Conservation (phyloP, 1,284 basidiomycete species). For the Trichosporon coremiiforme region DNA sequence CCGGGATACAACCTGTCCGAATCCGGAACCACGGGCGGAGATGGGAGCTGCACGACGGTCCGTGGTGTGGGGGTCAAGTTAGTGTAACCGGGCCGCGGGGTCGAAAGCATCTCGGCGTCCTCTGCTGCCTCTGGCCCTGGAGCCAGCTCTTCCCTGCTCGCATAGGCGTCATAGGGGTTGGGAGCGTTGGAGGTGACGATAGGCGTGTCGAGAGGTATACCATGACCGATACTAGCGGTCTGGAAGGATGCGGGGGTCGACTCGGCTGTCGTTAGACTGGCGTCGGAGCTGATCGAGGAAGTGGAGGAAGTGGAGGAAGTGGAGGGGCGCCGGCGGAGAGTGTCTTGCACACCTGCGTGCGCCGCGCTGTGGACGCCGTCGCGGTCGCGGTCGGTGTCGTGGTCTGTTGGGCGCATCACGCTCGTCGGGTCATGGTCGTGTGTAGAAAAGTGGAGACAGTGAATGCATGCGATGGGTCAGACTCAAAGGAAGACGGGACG, state of each 20-base stretch:
- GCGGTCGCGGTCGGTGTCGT: background rate
- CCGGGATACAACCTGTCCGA: background rate
- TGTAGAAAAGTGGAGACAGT: background rate
- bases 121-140: background rate
- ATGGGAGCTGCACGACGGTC: background rate
- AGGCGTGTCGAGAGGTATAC: background rate
- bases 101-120: background rate
- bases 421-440: background rate
- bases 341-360: background rate
- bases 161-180: background rate
- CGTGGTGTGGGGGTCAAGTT: background rate
- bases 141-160: background rate
- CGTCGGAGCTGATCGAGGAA: background rate
- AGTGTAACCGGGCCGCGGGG: background rate
- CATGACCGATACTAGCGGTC: background rate
- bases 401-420: background rate
- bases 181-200: background rate
- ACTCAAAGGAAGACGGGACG: background rate
- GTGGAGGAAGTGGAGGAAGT: background rate
- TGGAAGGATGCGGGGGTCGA: slow-evolving; percentile 13
- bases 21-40: background rate
- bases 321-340: background rate
- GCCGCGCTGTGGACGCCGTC: background rate
- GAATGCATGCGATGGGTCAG: background rate
- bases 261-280: background rate